Conservation (phyloP, 164 flowering plant species). For the Stephania japonica region DNA sequence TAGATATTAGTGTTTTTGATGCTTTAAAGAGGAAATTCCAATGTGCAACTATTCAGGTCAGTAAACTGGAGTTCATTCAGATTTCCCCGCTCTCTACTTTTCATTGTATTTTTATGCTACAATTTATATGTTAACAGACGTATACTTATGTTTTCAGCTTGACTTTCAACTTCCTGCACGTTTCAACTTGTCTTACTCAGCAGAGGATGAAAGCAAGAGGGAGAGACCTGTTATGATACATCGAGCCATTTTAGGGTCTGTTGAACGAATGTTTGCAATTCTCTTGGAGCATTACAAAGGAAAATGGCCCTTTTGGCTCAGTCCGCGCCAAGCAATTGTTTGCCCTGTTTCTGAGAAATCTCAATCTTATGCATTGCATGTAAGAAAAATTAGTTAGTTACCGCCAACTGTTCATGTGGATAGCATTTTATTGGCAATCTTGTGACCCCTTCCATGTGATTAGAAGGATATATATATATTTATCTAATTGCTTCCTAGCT, state of each 20-base stretch:
- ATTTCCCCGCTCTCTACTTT: not conserved
- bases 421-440: no score
- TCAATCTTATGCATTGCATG: conserved; percentile 67
- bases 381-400: conserved; percentile 17
- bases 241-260: conserved; percentile 93
- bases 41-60: conserved; percentile 96
- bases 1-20: conserved; percentile 93
- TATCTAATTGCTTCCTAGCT: no score
- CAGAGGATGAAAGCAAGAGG: conserved; percentile 88
- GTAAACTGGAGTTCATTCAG: not conserved
- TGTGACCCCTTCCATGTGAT: no score
- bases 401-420: not conserved
- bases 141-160: conserved; percentile 50
- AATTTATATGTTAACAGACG: not conserved
- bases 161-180: conserved; percentile 95
- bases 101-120: not conserved
- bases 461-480: no score
- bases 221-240: conserved; percentile 98
- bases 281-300: conserved; percentile 97
- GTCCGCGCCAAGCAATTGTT: conserved; percentile 98
- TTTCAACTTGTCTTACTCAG: conserved; percentile 81
- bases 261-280: conserved; percentile 97
- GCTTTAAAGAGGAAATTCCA: conserved; percentile 93
- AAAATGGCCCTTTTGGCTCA: conserved; percentile 99
- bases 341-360: conserved; percentile 94